These are phyloP conservation scores for Citrus medica DNA, from an alignment of 345 rosid genomes.

Conservation along the genomic window DNA sequence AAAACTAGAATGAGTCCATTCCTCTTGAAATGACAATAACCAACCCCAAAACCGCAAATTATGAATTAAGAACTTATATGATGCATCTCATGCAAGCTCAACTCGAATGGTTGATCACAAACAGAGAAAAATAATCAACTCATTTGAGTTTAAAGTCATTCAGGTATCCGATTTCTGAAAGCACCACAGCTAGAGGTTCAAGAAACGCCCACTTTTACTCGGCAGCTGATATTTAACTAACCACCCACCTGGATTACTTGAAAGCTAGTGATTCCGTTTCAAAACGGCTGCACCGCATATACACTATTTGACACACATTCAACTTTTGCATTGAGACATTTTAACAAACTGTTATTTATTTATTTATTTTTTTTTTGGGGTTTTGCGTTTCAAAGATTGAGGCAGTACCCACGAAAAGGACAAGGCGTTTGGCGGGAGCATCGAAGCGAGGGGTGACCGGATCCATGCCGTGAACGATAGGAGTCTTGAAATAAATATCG, in stretches of 20 bases:
- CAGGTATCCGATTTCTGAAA: not conserved
- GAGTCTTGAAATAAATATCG: conserved; percentile 97
- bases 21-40: not conserved
- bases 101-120: not conserved
- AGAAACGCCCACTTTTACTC: not conserved
- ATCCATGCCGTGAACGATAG: conserved; percentile 96
- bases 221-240: not conserved
- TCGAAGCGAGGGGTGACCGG: conserved; percentile 69
- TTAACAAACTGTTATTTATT: not conserved
- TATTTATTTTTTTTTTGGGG: too few relatives aligned
- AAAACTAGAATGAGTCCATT: too few relatives aligned
- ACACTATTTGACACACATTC: not conserved
- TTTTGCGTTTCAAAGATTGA: not conserved
- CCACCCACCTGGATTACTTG: too few relatives aligned
- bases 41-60: not conserved
- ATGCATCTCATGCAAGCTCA: not conserved
- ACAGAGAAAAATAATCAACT: not conserved
- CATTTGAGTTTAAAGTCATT: not conserved
- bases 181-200: not conserved
- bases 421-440: conserved; percentile 88
- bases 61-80: not conserved
- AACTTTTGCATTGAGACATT: conserved; percentile 8
- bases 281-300: not conserved
- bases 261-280: not conserved
- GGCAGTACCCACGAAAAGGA: conserved; percentile 68